Base-by-base conservation (phyloP, 257 asterid genomes). In the Solanum boliviense region DNA sequence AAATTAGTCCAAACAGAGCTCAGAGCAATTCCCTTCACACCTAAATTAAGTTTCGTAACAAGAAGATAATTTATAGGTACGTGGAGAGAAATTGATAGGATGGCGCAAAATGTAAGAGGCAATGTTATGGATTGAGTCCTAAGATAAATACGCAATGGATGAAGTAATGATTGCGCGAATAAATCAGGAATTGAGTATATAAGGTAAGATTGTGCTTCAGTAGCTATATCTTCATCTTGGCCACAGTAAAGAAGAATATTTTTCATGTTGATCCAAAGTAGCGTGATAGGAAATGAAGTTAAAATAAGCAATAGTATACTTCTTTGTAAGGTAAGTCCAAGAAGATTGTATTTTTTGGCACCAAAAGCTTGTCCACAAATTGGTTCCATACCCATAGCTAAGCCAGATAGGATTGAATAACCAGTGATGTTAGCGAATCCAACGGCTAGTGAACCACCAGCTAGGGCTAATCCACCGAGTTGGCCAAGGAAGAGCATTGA, bases 331-430 rank as follows among this genome's bases (percentile, higher is more conserved):
- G 87, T 38, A 18, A 88, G 52, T 70, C 90, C 90, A 25, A 90
- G 88, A 62, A 90, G 88, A 2, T 71, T 82, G 36, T 90, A 82
- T 23, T 31, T 90, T 83, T 86, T 88, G 34, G 92, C 90, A 41
- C 92, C 92, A 82, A 90, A 90, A 58, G 92, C 90, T 86, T 90
- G 92, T 27, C 89, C 90, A 44, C 90, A 90, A 31, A 90, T 88
- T 4, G 92, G 92, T 34, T 90, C 92, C 90, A 90, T 90, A 35
- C 92, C 92, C 90, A 88, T 88, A 87, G 92, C 89, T 85, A 89
- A 76, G 21, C 91, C 90, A 3, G 91, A 89, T 27, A 89, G 90
- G 23, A 89, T 85, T 1, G 90, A 89, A 52, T 89, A 89, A 2
- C 91, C 90, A 4, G 91, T 89, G 13, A 89, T 89, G 87, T 89